phyloP scores from a whole-genome alignment of 805 yeast species.

The Candida germanica region DNA sequence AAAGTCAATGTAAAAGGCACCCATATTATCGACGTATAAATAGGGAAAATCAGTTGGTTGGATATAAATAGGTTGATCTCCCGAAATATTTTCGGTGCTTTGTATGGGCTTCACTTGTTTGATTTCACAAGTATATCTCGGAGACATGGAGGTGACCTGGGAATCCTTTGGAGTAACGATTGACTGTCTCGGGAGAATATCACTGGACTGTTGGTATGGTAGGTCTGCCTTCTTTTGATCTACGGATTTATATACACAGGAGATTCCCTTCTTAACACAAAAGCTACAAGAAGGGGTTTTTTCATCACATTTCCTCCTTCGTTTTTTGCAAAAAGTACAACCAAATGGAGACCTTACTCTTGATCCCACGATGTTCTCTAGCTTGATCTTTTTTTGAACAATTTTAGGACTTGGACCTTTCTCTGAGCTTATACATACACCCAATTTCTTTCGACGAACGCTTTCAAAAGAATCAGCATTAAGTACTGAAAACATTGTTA shows the following conservation, averaged over 20 bases:
- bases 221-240: background rate
- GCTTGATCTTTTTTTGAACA: constrained; percentile 1
- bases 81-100: background rate
- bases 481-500: constrained; percentile 3
- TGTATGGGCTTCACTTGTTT: background rate
- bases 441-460: background rate
- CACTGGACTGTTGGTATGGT: background rate
- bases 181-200: too few relatives aligned
- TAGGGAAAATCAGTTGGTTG: constrained; percentile 1
- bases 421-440: background rate
- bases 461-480: constrained; percentile 1
- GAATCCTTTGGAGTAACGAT: too few relatives aligned
- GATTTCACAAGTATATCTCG: too few relatives aligned
- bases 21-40: constrained; percentile 12
- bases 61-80: background rate
- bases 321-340: constrained; percentile 13
- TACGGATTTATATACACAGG: constrained; percentile 9
- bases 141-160: background rate
- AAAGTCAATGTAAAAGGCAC: constrained; percentile 14
- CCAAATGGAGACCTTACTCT: constrained; percentile 9
- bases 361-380: constrained; percentile 5
- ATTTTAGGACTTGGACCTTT: background rate
- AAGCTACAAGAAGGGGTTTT: constrained; percentile 16
- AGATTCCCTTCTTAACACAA: constrained; percentile 12
- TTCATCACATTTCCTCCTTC: constrained; percentile 21